Evolutionary conservation across 768 basidiomycete genomes (phyloP), one percentile per base, ranked within the genome.

Genomic region (Boletus pseudo-olivaceus): DNA sequence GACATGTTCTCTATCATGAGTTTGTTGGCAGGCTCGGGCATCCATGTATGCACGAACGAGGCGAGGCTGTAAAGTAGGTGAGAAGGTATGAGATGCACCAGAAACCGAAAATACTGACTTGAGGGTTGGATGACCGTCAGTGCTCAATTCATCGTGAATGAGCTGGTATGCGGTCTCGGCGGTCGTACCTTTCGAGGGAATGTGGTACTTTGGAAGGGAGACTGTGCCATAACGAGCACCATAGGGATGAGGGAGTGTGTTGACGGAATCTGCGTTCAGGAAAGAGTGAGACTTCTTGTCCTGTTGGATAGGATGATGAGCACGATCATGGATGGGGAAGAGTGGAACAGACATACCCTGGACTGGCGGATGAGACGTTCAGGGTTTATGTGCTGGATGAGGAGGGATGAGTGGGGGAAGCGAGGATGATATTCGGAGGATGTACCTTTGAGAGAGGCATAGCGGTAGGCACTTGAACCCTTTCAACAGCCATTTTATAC

Each of bases 21-120:
- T 58, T 78, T 78, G 56, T 80, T 69, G 26, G 76, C 81, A 38
- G 74, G 60, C 10, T 73, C 71, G 30, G 80, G 77, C 81, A 83
- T 83, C 79, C 80, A 84, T 1, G 85, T 87, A 49, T 83, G 76
- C 7, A 87, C 85, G 57, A 87, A 85, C 17, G 82, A 83, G 0
- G 85, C 84, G 14, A 87, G 73, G 67, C 71, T 71, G 44, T 3
- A 32, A 33, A 35, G n/a, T 20, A 45, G 17, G 27, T 67, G 23
- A 58, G 43, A 50, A 20, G 10, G 19, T 17, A 40, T 3, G 47
- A 29, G 11, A 37, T 6, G 3, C 3, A 15, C 47, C 14, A 20
- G 30, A 7, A 17, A 34, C 5, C 12, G n/a, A 30, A 23, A 5
- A 30, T n/a, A 33, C 55, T 54, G 3, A 67, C 66, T 85, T 85